Conservation (phyloP, 345 rosid species). For the Iberis pinnata region DNA sequence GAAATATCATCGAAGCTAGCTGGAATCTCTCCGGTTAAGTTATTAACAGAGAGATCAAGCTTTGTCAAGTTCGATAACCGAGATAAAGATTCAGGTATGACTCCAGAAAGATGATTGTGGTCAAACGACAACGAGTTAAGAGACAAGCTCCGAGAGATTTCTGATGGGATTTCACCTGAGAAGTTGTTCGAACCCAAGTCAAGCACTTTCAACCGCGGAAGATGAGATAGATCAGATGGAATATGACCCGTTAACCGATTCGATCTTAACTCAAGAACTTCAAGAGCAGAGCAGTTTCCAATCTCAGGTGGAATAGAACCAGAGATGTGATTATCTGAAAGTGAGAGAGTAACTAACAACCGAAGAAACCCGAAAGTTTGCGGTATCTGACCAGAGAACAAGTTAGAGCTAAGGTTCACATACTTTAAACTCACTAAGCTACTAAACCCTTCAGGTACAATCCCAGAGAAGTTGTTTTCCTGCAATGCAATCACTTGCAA, state of each 20-base stretch:
- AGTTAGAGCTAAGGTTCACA: constrained; percentile 66
- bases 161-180: constrained; percentile 61
- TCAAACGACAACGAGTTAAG: constrained; percentile 48
- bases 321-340: constrained; percentile 60
- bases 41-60: constrained; percentile 73
- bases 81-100: constrained; percentile 57
- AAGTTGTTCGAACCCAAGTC: constrained; percentile 66
- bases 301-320: constrained; percentile 66
- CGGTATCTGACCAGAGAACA: constrained; percentile 60
- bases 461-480: constrained; percentile 62
- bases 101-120: constrained; percentile 59
- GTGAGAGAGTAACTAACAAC: constrained; percentile 56
- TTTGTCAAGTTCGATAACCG: constrained; percentile 44
- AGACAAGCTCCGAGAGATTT: constrained; percentile 42
- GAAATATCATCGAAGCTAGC: constrained; percentile 40
- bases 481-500: constrained; percentile 82
- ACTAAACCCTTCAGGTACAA: constrained; percentile 80
- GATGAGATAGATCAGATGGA: constrained; percentile 62
- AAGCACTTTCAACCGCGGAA: constrained; percentile 47
- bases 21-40: constrained; percentile 72
- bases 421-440: constrained; percentile 64
- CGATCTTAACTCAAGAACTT: constrained; percentile 62
- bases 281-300: constrained; percentile 79
- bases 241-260: constrained; percentile 55
- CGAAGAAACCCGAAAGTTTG: constrained; percentile 64